phyloP scores from a whole-genome alignment of 192 early-diverging fungal species.

The Entomortierella beljakovae region DNA sequence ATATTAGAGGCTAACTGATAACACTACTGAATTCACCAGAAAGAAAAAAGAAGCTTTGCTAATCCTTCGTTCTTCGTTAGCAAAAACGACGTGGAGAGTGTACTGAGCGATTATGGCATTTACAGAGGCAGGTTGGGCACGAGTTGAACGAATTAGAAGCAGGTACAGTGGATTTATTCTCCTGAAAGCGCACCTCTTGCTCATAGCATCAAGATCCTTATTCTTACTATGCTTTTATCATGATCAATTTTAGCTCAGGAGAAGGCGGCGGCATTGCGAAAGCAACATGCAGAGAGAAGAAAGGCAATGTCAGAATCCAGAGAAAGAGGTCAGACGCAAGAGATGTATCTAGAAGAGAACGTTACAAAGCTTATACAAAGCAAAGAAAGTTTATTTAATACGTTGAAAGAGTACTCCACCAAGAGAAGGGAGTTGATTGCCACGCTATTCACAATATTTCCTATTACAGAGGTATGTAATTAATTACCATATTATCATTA shows the following conservation, averaged over 20 bases:
- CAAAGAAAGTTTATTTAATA: constrained; percentile 56
- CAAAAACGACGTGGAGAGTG: constrained; percentile 52
- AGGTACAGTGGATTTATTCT: too few relatives aligned
- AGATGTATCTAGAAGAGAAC: constrained; percentile 62
- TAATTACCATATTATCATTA: background rate
- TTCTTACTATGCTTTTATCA: background rate
- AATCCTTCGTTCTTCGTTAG: constrained; percentile 13
- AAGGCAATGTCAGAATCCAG: constrained; percentile 52
- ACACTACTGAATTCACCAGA: too few relatives aligned
- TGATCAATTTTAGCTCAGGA: constrained; percentile 35
- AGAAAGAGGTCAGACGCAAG: constrained; percentile 48
- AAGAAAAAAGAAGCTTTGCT: too few relatives aligned
- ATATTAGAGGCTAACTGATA: background rate
- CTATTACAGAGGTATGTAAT: constrained; percentile 63
- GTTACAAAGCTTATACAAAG: constrained; percentile 52
- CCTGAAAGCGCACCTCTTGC: too few relatives aligned
- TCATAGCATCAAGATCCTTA: too few relatives aligned
- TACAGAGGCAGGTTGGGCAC: constrained; percentile 55
- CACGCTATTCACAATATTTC: constrained; percentile 69
- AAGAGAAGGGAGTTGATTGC: constrained; percentile 65
- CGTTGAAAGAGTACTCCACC: constrained; percentile 47
- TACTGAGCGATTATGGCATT: constrained; percentile 46
- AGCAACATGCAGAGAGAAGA: constrained; percentile 45
- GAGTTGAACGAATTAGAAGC: constrained; percentile 54
- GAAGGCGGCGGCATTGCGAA: constrained; percentile 30